Evolutionary conservation across 768 basidiomycete genomes (phyloP).

Genomic region (Tulasnella sp.): DNA sequence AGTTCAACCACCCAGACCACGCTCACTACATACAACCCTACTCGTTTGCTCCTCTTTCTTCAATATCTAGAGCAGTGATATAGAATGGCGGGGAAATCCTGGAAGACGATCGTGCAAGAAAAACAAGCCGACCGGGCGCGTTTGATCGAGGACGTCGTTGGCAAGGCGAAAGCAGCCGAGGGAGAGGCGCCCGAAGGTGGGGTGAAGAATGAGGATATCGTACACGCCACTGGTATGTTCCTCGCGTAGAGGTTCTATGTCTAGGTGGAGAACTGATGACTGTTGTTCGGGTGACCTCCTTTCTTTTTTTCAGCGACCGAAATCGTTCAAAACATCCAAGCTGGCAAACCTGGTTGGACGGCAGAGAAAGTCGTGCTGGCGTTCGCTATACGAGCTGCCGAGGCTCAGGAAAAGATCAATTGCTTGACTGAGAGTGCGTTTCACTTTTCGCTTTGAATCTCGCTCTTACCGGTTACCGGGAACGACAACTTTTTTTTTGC

Average conservation of each 20-base stretch:
- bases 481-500: background rate
- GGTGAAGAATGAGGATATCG: background rate
- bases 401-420: conserved; percentile 60
- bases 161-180: background rate
- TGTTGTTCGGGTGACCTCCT: background rate
- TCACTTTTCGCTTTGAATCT: background rate
- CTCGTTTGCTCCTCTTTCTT: background rate
- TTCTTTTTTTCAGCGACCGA: background rate
- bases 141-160: background rate
- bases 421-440: conserved; percentile 69
- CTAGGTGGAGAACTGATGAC: background rate
- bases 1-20: background rate
- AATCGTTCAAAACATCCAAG: conserved; percentile 27
- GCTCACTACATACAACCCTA: background rate
- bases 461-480: background rate
- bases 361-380: conserved; percentile 39
- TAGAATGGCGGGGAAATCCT: background rate
- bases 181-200: background rate
- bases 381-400: conserved; percentile 39
- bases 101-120: conserved; percentile 14
- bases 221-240: background rate
- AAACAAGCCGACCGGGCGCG: conserved; percentile 12
- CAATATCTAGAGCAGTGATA: background rate
- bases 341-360: conserved; percentile 28
- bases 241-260: background rate